Percentiles rank a stretch among this genome's conserved stretches.
phyloP scores from a whole-genome alignment of 1,284 basidiomycete species.

The Ustilago hordei region DNA sequence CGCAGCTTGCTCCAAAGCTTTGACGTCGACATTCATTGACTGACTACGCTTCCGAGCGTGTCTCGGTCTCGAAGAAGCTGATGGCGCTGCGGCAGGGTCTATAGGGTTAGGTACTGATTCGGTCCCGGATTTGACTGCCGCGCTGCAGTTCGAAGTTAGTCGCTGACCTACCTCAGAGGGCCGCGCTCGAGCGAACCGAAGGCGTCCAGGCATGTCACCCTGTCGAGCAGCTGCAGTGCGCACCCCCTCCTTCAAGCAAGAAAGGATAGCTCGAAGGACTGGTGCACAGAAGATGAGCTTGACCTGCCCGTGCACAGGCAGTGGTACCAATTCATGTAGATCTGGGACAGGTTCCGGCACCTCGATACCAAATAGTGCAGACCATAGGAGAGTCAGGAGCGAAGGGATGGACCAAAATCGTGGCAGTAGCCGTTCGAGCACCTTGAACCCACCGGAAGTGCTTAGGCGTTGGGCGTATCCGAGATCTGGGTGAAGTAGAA shows the following conservation, averaged over 20 bases:
- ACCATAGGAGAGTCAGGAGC: conserved; percentile 75
- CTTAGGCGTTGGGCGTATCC: conserved; percentile 73
- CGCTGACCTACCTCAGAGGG: conserved; percentile 26
- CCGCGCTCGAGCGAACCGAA: conserved; percentile 11
- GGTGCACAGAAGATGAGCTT: conserved; percentile 73
- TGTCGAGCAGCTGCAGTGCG: conserved; percentile 14
- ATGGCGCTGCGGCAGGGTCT: background rate
- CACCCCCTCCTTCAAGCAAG: conserved; percentile 54
- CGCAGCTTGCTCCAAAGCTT: conserved; percentile 40
- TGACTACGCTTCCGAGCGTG: conserved; percentile 53
- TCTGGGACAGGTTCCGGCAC: conserved; percentile 71
- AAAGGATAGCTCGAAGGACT: conserved; percentile 57
- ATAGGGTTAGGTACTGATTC: background rate
- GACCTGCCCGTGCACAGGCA: conserved; percentile 71
- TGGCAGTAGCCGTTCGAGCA: conserved; percentile 80
- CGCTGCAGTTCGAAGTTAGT: background rate
- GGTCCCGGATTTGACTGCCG: too few species aligned
- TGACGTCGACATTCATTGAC: conserved; percentile 53
- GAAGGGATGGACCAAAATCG: conserved; percentile 77
- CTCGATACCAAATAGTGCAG: conserved; percentile 75
- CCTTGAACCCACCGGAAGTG: conserved; percentile 78
- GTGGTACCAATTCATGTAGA: conserved; percentile 75
- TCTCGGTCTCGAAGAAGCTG: background rate
- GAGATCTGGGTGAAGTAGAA: conserved; percentile 34
- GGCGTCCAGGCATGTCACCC: conserved; percentile 6